Percentiles rank a stretch among this genome's conserved stretches.
These are phyloP conservation scores for Ogataea pignaliae DNA, from an alignment of 805 yeast species.

Conservation along the genomic window DNA sequence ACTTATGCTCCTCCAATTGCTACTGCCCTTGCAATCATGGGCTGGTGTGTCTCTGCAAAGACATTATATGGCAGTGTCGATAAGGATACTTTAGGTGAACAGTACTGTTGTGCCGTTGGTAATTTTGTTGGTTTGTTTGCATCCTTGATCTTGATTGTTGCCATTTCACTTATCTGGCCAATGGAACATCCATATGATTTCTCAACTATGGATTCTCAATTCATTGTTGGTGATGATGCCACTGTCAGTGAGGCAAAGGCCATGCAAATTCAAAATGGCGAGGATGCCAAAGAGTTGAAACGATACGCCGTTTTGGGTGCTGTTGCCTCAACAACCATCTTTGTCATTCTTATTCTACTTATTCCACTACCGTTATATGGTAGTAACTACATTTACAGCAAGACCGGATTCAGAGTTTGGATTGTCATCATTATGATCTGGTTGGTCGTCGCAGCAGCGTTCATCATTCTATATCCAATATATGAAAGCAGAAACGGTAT, in stretches of 20 bases:
- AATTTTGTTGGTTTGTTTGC: slow-evolving; percentile 36
- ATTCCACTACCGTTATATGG: slow-evolving; percentile 33
- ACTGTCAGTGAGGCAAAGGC: slow-evolving; percentile 27
- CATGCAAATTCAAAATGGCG: slow-evolving; percentile 19
- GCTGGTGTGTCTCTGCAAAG: slow-evolving; percentile 41
- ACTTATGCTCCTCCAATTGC: slow-evolving; percentile 45
- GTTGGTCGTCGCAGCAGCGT: slow-evolving; percentile 28
- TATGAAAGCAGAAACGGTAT: slow-evolving; percentile 30
- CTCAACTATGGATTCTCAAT: slow-evolving; percentile 21
- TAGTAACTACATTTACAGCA: slow-evolving; percentile 28
- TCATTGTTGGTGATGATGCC: slow-evolving; percentile 32
- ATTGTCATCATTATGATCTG: slow-evolving; percentile 32
- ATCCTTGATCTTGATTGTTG: slow-evolving; percentile 26
- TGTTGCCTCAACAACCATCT: slow-evolving; percentile 21
- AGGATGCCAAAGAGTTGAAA: slow-evolving; percentile 15
- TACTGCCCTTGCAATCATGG: slow-evolving; percentile 48
- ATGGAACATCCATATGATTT: slow-evolving; percentile 27
- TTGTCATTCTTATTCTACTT: slow-evolving; percentile 23
- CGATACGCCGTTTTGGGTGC: slow-evolving; percentile 23
- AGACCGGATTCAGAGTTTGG: slow-evolving; percentile 31
- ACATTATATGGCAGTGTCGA: slow-evolving; percentile 39
- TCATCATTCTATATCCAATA: slow-evolving; percentile 30
- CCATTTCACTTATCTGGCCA: slow-evolving; percentile 25
- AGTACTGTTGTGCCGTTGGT: slow-evolving; percentile 42
- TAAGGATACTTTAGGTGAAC: slow-evolving; percentile 40